Percentiles rank a stretch among this genome's conserved stretches.
phyloP scores from a whole-genome alignment of 768 basidiomycete species.

The Coprinopsis strossmayeri region DNA sequence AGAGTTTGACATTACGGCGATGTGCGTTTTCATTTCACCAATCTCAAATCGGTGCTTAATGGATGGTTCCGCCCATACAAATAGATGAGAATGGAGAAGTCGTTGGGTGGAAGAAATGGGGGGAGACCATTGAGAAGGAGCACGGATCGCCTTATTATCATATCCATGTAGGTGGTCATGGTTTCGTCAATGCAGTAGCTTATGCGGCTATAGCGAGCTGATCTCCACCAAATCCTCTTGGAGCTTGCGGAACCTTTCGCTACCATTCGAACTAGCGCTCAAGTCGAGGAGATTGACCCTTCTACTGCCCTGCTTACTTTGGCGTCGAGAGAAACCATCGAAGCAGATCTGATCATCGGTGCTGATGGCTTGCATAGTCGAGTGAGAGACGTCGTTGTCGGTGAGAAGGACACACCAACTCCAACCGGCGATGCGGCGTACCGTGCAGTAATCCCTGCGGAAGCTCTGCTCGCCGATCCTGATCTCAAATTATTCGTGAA shows the following conservation, averaged over 20 bases:
- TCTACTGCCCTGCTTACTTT: constrained; percentile 28
- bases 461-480: constrained; percentile 40
- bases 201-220: constrained; percentile 27
- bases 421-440: constrained; percentile 63
- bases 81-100: constrained; percentile 25
- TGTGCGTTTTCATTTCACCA: constrained; percentile 22
- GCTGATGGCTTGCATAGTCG: constrained; percentile 46
- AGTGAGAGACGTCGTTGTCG: constrained; percentile 40
- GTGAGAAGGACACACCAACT: constrained; percentile 35
- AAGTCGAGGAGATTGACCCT: constrained; percentile 23
- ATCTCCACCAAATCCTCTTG: constrained; percentile 34
- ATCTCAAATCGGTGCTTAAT: not conserved
- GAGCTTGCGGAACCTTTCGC: constrained; percentile 29
- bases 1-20: constrained; percentile 32
- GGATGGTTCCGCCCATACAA: not conserved
- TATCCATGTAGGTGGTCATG: constrained; percentile 29
- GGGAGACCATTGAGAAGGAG: constrained; percentile 21
- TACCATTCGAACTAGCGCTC: constrained; percentile 27
- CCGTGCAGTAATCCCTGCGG: constrained; percentile 43
- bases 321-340: constrained; percentile 34
- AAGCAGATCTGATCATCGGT: constrained; percentile 38
- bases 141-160: constrained; percentile 28
- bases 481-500: constrained; percentile 47
- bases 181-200: not conserved
- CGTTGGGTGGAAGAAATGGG: constrained; percentile 22